Percentiles rank a stretch among this genome's conserved stretches.
phyloP scores from a whole-genome alignment of 2,329 filamentous ascomycete genomes.

The Sarocladium oryzae region DNA sequence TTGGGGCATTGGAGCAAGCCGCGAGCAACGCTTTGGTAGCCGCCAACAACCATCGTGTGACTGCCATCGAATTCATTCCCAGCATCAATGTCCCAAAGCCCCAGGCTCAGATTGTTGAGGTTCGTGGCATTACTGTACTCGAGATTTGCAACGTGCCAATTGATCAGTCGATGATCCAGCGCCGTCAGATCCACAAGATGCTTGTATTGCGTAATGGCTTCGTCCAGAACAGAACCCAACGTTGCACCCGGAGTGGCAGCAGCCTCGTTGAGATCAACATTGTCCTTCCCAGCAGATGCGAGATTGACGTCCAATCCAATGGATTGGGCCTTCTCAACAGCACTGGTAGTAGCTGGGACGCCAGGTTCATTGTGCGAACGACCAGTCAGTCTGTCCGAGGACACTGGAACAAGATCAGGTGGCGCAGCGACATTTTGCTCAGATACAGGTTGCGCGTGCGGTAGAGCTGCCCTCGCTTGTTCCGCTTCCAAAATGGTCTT shows the following conservation, averaged over 20 bases:
- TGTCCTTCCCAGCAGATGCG: constrained; percentile 54
- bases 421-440: constrained; percentile 47
- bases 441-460: constrained; percentile 44
- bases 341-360: constrained; percentile 61
- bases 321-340: constrained; percentile 66
- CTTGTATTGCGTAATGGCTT: constrained; percentile 84
- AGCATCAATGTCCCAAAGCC: constrained; percentile 93
- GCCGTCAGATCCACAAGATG: constrained; percentile 74
- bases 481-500: constrained; percentile 67
- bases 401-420: constrained; percentile 55
- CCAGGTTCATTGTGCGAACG: constrained; percentile 66
- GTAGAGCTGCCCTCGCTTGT: constrained; percentile 58
- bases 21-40: constrained; percentile 88
- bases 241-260: constrained; percentile 62
- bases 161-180: constrained; percentile 83
- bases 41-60: constrained; percentile 88
- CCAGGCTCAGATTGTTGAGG: constrained; percentile 77
- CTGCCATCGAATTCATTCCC: constrained; percentile 96
- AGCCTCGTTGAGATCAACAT: constrained; percentile 64
- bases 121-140: constrained; percentile 96
- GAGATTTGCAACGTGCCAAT: constrained; percentile 97
- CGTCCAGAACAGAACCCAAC: constrained; percentile 84
- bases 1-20: constrained; percentile 74
- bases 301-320: constrained; percentile 78
- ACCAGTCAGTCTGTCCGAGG: constrained; percentile 64